Conservation (phyloP, 495 filamentous ascomycete species). For the Lentithecium fluviatile region DNA sequence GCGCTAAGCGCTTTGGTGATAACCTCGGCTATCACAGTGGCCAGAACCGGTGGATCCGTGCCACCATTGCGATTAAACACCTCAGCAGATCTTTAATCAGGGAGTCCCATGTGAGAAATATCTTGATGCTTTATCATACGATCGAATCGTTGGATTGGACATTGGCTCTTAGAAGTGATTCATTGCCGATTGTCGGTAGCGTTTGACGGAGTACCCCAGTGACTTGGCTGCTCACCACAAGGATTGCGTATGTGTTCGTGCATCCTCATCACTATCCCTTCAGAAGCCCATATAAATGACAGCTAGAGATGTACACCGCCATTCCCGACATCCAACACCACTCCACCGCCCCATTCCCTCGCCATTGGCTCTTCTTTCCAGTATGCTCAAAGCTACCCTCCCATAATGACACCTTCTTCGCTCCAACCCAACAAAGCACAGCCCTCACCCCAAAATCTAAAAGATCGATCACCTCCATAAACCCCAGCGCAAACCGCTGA, state of each 20-base stretch:
- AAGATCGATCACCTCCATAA: constrained; percentile 24
- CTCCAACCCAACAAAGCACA: constrained; percentile 14
- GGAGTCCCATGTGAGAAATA: neutral
- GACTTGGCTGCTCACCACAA: too few species aligned
- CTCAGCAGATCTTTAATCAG: neutral
- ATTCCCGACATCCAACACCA: neutral
- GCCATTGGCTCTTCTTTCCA: neutral
- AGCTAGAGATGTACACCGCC: constrained; percentile 6
- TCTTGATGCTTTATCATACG: too few species aligned
- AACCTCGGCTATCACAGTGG: constrained; percentile 16
- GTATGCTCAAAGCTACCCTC: neutral
- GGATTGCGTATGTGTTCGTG: too few species aligned
- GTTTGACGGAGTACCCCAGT: too few species aligned
- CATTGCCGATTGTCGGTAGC: too few species aligned
- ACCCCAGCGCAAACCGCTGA: constrained; percentile 36
- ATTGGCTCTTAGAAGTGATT: too few species aligned
- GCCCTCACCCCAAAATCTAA: constrained; percentile 32
- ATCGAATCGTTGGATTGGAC: too few species aligned
- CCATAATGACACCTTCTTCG: neutral
- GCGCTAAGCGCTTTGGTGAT: constrained; percentile 2
- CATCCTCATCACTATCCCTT: constrained; percentile 11
- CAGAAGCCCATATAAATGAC: constrained; percentile 15
- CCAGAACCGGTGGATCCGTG: neutral
- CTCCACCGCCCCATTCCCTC: neutral
- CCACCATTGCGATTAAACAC: neutral